These are phyloP conservation scores for Actinomortierella wolfii DNA, from an alignment of 371 early-diverging fungal genomes.

Conservation along the genomic window DNA sequence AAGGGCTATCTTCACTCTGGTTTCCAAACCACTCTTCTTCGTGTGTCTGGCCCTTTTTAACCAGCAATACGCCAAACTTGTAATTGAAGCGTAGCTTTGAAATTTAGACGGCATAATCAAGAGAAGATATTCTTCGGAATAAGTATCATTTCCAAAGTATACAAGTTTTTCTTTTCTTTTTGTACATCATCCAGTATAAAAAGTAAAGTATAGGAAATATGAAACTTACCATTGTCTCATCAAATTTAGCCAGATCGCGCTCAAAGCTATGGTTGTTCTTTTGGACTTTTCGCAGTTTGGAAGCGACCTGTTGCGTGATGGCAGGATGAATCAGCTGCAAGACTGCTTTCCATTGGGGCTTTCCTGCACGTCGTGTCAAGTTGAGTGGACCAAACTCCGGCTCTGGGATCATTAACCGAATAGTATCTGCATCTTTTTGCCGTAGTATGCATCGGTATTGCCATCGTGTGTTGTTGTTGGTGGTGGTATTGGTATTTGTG, in stretches of 20 bases:
- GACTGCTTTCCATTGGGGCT: constrained; percentile 52
- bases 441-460: constrained; percentile 46
- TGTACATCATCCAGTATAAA: too few relatives aligned
- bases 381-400: constrained; percentile 35
- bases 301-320: constrained; percentile 48
- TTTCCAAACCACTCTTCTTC: constrained; percentile 84
- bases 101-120: constrained; percentile 65
- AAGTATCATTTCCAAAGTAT: too few relatives aligned
- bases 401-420: constrained; percentile 36
- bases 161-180: too few relatives aligned
- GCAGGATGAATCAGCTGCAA: constrained; percentile 51
- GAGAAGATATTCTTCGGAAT: constrained; percentile 51
- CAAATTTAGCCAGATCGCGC: constrained; percentile 53
- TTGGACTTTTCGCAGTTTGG: constrained; percentile 57
- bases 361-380: constrained; percentile 42
- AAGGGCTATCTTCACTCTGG: constrained; percentile 54
- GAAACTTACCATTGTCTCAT: constrained; percentile 54
- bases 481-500: neutral
- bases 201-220: neutral
- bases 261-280: constrained; percentile 33
- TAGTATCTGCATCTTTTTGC: constrained; percentile 37
- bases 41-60: constrained; percentile 67
- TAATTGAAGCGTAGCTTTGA: constrained; percentile 56
- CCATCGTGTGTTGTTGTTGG: constrained; percentile 17
- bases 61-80: constrained; percentile 80